Evolutionary conservation across 306 rosid genomes (phyloP), one percentile per base, ranked within the genome.

Genomic region (Lithocarpus polystachyus): DNA sequence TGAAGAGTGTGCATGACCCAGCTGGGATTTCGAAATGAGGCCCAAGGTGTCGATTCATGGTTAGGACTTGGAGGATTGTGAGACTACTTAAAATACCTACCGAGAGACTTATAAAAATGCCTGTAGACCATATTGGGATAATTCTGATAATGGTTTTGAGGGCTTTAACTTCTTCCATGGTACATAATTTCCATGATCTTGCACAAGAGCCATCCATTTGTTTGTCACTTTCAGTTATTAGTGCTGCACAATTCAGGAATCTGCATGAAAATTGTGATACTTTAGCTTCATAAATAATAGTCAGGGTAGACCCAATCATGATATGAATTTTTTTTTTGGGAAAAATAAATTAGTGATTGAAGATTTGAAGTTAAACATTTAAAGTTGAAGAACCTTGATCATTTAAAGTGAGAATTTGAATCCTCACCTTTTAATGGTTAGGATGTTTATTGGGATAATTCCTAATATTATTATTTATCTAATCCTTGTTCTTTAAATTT

Each of bases 81-180:
- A 75, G 68, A 40, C 83, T 79, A 22, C 22, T 56, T 29, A 48
- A 68, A 9, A 75, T 62, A 20, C 75, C 83, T 1, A 79, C 71
- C 20, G 78, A 28, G 40, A 56, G 75, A 76, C 68, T 18, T 72
- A 79, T 5, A 18, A 64, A 77, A 54, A 83, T 71, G 37, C 87
- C 73, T 1, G 84, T 53, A 28, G 84, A 83, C 87, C 87, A 84
- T 3, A 79, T 23, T 40, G 84, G 79, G 23, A 84, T 37, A 53
- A 76, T 79, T 53, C 53, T 84, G 10, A 84, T 56, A n/a, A 79
- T 26, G 2, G 54, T 29, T 72, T 83, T 83, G 43, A 80, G 81
- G 78, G 75, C 84, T 72, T 83, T 81, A 75, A 79, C 87, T 80
- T 84, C 87, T 76, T 64, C 73, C 18, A 84, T 65, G 2, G 81